Evolutionary conservation across 495 filamentous ascomycete species (phyloP), one percentile per base, ranked within the genome.

Genomic region (Daldinia loculata): DNA sequence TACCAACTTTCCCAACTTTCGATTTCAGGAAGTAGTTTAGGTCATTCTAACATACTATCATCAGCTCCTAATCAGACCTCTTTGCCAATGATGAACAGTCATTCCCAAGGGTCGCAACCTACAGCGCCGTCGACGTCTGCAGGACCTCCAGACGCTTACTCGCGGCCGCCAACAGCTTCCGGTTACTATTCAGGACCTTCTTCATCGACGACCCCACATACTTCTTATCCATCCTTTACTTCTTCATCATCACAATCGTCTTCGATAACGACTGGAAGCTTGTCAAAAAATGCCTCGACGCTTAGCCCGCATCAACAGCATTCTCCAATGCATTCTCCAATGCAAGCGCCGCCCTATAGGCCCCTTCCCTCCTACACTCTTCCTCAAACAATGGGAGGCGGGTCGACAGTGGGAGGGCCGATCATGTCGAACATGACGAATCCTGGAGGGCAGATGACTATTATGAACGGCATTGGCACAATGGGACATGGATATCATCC

Each of bases 371-470:
- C 67, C 48, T 14, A 43, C 19, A 32, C 4, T 61, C 72, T 39
- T 39, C 64, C 57, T 26, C 62, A 61, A 12, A 57, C 74, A 3
- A 86, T 91, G 84, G 80, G 43, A 24, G 17, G 43, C 43, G 43
- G 43, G 5, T 48, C 43, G 43, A 57, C 74, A 4, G 85, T 91
- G 84, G 80, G 81, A 6, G 91, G 91, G 0, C 89, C 93, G 0
- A 89, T 97, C 12, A 87, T 94, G 83, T 90, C 91, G 45, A 87
- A 87, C 63, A 92, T 95, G 77, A 81, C 93, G 30, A 89, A 93
- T 72, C 94, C 94, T 2, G 88, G 88, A 30, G 83, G 84, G 2
- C 89, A 89, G 52, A 86, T 95, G 79, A 82, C 89, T 9, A 77
- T 95, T 38, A 84, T 96, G 45, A 88, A 90, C 22, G 83, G 85